Conservation (phyloP, 2,329 filamentous ascomycete genomes). For the Cadophora sp. region DNA sequence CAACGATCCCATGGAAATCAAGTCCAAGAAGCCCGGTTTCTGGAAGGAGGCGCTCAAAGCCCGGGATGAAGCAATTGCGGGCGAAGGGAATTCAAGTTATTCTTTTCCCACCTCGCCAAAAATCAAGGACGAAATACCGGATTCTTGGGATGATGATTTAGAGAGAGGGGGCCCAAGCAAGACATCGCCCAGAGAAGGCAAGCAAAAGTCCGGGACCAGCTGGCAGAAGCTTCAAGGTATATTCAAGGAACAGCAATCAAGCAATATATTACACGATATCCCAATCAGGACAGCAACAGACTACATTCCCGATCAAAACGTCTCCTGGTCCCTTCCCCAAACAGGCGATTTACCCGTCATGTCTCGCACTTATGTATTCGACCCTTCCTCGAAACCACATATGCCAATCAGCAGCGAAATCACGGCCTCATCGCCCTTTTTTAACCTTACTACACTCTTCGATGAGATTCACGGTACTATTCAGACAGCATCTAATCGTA, state of each 20-base stretch:
- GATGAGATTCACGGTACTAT: slow-evolving; percentile 24
- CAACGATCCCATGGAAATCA: too few species aligned
- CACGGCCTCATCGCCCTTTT: slow-evolving; percentile 14
- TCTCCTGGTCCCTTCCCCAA: neutral
- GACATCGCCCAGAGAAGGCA: neutral
- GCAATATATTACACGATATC: neutral
- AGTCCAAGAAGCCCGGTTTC: slow-evolving; percentile 5
- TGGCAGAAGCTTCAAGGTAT: neutral
- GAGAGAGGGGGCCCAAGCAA: neutral
- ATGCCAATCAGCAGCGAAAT: neutral
- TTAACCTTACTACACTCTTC: slow-evolving; percentile 26
- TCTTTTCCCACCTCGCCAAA: neutral
- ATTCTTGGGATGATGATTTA: neutral
- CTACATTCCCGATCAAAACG: neutral
- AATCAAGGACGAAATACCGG: neutral
- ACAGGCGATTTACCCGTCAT: neutral
- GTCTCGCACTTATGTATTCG: neutral
- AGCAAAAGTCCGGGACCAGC: neutral
- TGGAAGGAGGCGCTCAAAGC: slow-evolving; percentile 6
- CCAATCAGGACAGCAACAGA: neutral
- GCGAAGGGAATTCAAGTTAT: neutral
- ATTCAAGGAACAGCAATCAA: neutral
- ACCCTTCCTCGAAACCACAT: neutral
- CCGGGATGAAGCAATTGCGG: neutral
- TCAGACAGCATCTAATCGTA: neutral